A percentile compares a stretch with the other conserved stretches of the same genome.
Evolutionary conservation across 2,329 filamentous ascomycete species (phyloP).

Genomic region (Aspergillus glaucus): DNA sequence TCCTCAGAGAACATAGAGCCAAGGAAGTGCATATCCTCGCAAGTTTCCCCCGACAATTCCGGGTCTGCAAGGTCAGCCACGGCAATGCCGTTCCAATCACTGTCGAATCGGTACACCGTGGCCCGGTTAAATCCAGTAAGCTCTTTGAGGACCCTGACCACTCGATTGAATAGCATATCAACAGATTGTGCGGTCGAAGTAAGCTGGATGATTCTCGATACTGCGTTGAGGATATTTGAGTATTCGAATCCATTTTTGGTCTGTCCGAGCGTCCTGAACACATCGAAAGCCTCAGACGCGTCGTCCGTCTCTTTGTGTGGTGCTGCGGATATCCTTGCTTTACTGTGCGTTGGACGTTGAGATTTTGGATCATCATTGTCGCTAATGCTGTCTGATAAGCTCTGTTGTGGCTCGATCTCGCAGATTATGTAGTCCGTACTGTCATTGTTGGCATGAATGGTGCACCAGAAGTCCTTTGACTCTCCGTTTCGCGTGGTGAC

Average conservation of each 20-base stretch:
- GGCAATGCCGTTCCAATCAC: constrained; percentile 73
- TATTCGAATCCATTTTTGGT: constrained; percentile 1
- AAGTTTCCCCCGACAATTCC: constrained; percentile 66
- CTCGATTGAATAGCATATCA: constrained; percentile 66
- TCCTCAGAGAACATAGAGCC: constrained; percentile 81
- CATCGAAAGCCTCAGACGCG: neutral
- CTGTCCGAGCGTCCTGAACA: neutral
- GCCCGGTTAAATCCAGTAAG: constrained; percentile 80
- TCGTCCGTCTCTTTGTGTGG: neutral
- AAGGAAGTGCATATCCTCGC: constrained; percentile 77
- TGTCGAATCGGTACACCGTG: constrained; percentile 86
- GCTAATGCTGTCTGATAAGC: neutral
- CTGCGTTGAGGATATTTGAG: constrained; percentile 75
- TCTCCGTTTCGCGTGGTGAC: constrained; percentile 51
- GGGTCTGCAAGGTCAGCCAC: constrained; percentile 79
- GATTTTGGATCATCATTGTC: neutral
- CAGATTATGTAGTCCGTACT: constrained; percentile 69
- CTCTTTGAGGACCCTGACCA: constrained; percentile 77
- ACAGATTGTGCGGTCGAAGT: constrained; percentile 64
- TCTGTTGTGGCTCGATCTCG: constrained; percentile 65
- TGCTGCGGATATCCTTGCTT: neutral
- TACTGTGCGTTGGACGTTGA: neutral
- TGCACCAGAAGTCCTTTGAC: constrained; percentile 72
- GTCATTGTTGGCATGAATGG: constrained; percentile 66
- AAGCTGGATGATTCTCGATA: constrained; percentile 83